Evolutionary conservation across 345 rosid genomes (phyloP).

Genomic region (Hibiscus tridactylites): DNA sequence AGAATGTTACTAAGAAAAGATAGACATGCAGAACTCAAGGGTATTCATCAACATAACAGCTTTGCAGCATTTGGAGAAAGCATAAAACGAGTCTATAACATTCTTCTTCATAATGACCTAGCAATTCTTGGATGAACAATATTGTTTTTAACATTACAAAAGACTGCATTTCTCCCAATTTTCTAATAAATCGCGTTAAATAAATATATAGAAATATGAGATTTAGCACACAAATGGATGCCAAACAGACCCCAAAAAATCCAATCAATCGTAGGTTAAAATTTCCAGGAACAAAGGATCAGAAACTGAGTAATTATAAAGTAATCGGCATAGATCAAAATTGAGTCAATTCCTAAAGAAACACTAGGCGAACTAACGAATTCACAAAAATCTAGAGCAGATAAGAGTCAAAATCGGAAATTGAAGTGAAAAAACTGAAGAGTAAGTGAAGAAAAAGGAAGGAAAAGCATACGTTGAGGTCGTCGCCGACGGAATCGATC

Average conservation of each 20-base stretch:
- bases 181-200: neutral
- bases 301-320: neutral
- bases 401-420: neutral
- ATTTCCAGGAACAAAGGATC: neutral
- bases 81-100: neutral
- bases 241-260: neutral
- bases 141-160: neutral
- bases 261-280: neutral
- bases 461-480: constrained; percentile 37
- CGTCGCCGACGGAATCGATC: constrained; percentile 79
- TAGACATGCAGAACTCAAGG: neutral
- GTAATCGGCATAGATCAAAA: neutral
- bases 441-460: neutral
- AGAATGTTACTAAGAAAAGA: neutral
- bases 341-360: neutral
- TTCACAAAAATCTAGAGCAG: neutral
- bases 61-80: neutral
- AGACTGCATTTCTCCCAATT: neutral
- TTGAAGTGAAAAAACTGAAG: neutral
- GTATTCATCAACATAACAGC: neutral
- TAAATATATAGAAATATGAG: neutral
- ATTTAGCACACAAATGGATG: neutral
- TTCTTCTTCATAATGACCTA: neutral
- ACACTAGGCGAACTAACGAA: neutral
- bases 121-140: neutral